These are phyloP conservation scores for Excoecaria cochinchinensis DNA, from an alignment of 345 rosid species.

Conservation along the genomic window DNA sequence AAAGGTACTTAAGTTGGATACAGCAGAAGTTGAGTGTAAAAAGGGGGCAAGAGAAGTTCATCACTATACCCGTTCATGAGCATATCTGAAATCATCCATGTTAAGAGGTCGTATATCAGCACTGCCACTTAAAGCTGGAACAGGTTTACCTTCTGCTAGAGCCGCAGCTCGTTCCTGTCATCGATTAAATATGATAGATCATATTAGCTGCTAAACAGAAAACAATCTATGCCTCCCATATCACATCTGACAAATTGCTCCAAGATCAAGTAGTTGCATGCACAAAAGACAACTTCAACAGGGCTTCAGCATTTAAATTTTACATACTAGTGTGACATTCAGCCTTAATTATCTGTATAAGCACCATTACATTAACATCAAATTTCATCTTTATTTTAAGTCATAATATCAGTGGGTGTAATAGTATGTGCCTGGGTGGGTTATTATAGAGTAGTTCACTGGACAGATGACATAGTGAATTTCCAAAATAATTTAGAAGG, in stretches of 20 bases:
- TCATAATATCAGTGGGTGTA: too few relatives aligned
- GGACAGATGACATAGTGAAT: not conserved
- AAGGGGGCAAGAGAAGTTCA: not conserved
- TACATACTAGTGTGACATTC: not conserved
- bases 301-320: not conserved
- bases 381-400: not conserved
- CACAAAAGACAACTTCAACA: not conserved
- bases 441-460: not conserved
- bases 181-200: conserved; percentile 3
- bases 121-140: conserved; percentile 70
- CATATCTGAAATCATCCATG: conserved; percentile 77
- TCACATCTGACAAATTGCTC: not conserved
- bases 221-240: not conserved
- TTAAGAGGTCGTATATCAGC: conserved; percentile 68
- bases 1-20: not conserved
- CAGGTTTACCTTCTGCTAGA: conserved; percentile 64
- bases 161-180: conserved; percentile 73
- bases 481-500: not conserved
- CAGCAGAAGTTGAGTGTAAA: not conserved
- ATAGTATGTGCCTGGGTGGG: too few relatives aligned
- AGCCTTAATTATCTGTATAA: not conserved
- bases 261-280: not conserved
- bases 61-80: conserved; percentile 68
- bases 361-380: not conserved
- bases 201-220: not conserved